Base-by-base conservation (phyloP, 139 green algal genomes). In the Tetradesmus lagerheimii region DNA sequence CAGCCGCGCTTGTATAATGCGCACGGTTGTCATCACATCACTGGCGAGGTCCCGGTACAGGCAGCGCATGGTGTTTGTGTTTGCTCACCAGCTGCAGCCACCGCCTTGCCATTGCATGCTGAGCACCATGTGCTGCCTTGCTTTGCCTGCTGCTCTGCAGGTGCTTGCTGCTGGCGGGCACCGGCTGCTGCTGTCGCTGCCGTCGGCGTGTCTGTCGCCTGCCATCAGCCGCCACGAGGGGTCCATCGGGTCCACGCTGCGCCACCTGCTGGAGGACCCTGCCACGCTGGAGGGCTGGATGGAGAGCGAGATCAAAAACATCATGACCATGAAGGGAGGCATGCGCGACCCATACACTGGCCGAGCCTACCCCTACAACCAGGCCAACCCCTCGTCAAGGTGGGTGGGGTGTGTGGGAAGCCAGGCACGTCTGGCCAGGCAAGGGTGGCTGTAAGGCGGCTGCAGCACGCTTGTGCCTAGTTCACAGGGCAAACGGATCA, bases 221-320 rank as follows among this genome's bases (percentile, higher is more conserved):
- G 91, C 92, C 71, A 80, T 90, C 57, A 82, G 87, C 29, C 80
- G 89, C 27, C 94, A 96, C 23, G 96, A 99, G 92, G 84, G 92
- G 1, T 83, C 94, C 57, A 94, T 97, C 29, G 88, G 94, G 0
- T 87, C 95, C 9, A 93, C 99, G 20, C 89, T 99, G 66, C 93
- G 96, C 1, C 95, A 99, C 88, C 90, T 99, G 64, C 87, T 99
- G 87, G 97, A 99, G 91, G 98, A 99, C 90, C 94, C 94, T 1
- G 86, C 89, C 45, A 98, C 97, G 14, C 94, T 99, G 89, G 95
- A 97, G 90, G 77, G 90, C 1, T 97, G 95, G 80, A 99, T 99
- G 98, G 98, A 99, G 91, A 86, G 93, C 0, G 97, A 99, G 92
- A 96, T 99, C 45, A 92, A 93, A 25, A 94, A 92, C 89, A 91